phyloP scores from a whole-genome alignment of 2,329 filamentous ascomycete species.

The Stemphylium beticola region DNA sequence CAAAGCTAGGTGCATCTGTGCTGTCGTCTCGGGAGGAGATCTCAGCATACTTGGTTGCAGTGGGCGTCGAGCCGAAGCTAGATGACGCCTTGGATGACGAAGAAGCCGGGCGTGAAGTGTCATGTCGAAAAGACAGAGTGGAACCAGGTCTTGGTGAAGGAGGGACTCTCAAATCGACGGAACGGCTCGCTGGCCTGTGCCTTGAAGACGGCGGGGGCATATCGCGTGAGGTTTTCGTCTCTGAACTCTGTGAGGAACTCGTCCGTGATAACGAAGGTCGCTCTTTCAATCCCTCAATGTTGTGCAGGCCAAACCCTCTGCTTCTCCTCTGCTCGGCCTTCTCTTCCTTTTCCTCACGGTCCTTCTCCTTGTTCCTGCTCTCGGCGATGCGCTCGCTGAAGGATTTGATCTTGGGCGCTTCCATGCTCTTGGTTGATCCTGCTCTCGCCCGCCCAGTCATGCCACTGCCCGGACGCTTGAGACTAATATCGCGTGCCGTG shows the following conservation, averaged over 20 bases:
- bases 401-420: slow-evolving; percentile 55
- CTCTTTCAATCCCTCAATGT: slow-evolving; percentile 34
- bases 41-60: slow-evolving; percentile 39
- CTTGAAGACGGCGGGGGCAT: slow-evolving; percentile 20
- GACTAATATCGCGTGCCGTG: slow-evolving; percentile 78
- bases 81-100: slow-evolving; percentile 33
- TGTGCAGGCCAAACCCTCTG: slow-evolving; percentile 47
- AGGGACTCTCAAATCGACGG: slow-evolving; percentile 21
- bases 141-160: slow-evolving; percentile 28
- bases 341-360: slow-evolving; percentile 53
- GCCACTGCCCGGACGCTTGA: slow-evolving; percentile 64
- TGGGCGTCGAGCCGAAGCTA: slow-evolving; percentile 26
- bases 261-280: slow-evolving; percentile 31
- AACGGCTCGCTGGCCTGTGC: slow-evolving; percentile 26
- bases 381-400: slow-evolving; percentile 89
- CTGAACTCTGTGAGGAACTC: slow-evolving; percentile 35
- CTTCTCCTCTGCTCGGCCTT: slow-evolving; percentile 53
- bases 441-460: slow-evolving; percentile 23
- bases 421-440: slow-evolving; percentile 52
- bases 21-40: slow-evolving; percentile 48
- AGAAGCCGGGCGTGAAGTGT: slow-evolving; percentile 26
- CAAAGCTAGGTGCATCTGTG: slow-evolving; percentile 64
- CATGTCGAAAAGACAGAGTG: slow-evolving; percentile 28
- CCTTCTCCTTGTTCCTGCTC: slow-evolving; percentile 57
- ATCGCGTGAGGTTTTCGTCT: slow-evolving; percentile 26